These are phyloP conservation scores for Coemansia umbellata DNA, from an alignment of 192 early-diverging fungal genomes.

Conservation along the genomic window DNA sequence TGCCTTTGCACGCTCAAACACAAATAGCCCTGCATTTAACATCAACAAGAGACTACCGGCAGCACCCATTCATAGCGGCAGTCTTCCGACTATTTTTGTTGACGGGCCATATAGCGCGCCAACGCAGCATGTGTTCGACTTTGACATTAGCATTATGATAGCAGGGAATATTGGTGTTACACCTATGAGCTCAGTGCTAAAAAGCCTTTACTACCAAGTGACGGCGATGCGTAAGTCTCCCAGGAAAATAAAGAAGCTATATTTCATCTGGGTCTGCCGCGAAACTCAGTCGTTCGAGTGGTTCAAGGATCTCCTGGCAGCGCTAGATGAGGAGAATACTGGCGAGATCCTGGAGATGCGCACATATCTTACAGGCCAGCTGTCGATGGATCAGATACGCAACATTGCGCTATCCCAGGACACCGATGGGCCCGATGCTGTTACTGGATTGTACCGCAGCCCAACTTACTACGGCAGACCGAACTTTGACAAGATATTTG, in stretches of 20 bases:
- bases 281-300: constrained; percentile 62
- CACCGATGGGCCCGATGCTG: constrained; percentile 56
- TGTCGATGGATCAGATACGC: constrained; percentile 56
- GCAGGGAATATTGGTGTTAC: constrained; percentile 73
- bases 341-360: constrained; percentile 60
- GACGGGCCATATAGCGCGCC: constrained; percentile 85
- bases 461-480: constrained; percentile 77
- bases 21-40: background rate
- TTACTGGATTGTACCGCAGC: constrained; percentile 63
- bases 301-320: constrained; percentile 62
- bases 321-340: constrained; percentile 56
- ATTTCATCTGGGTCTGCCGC: constrained; percentile 68
- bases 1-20: background rate
- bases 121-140: constrained; percentile 69
- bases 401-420: constrained; percentile 59
- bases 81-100: constrained; percentile 60
- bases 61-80: background rate
- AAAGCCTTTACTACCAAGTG: constrained; percentile 60
- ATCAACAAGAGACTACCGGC: constrained; percentile 17
- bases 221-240: constrained; percentile 11
- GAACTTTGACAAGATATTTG: constrained; percentile 67
- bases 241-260: constrained; percentile 40
- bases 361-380: constrained; percentile 60
- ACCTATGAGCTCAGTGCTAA: constrained; percentile 68
- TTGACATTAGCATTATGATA: constrained; percentile 57